phyloP scores from a whole-genome alignment of 1,284 basidiomycete species.

The Ceratobasidium sp. region DNA sequence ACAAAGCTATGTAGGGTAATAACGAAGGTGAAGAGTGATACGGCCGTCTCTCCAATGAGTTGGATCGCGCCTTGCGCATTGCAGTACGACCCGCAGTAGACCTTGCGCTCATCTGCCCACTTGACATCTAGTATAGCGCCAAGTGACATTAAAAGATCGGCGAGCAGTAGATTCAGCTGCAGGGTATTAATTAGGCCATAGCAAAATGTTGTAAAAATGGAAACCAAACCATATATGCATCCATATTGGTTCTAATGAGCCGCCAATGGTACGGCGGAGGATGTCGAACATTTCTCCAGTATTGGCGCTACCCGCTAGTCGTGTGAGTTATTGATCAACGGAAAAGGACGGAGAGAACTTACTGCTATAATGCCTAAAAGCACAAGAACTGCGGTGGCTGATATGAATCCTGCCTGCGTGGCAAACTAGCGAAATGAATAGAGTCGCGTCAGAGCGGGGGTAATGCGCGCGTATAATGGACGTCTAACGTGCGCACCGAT shows the following conservation, averaged over 20 bases:
- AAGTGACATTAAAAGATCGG: slow-evolving; percentile 50
- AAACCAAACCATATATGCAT: slow-evolving; percentile 38
- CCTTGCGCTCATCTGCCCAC: slow-evolving; percentile 46
- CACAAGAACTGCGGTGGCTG: slow-evolving; percentile 41
- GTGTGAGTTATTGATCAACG: background rate
- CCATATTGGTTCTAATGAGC: slow-evolving; percentile 44
- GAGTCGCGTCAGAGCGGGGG: background rate
- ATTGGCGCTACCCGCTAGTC: slow-evolving; percentile 1
- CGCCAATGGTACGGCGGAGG: slow-evolving; percentile 14
- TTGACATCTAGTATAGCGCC: slow-evolving; percentile 48
- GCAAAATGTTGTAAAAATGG: background rate
- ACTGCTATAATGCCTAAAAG: slow-evolving; percentile 22
- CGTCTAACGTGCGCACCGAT: slow-evolving; percentile 10
- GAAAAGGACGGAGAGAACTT: background rate
- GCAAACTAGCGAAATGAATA: slow-evolving; percentile 38
- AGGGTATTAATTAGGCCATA: slow-evolving; percentile 15
- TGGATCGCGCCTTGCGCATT: slow-evolving; percentile 50
- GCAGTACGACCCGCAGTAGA: slow-evolving; percentile 49
- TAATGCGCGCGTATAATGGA: too few species aligned
- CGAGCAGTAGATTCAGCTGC: slow-evolving; percentile 49
- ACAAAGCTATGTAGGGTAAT: slow-evolving; percentile 51
- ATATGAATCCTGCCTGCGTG: slow-evolving; percentile 46
- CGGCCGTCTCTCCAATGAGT: slow-evolving; percentile 50
- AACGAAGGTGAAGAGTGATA: slow-evolving; percentile 47
- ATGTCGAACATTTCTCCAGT: background rate